Base-by-base conservation (phyloP, 163 green algal genomes). In the Chloromonas sp. region DNA sequence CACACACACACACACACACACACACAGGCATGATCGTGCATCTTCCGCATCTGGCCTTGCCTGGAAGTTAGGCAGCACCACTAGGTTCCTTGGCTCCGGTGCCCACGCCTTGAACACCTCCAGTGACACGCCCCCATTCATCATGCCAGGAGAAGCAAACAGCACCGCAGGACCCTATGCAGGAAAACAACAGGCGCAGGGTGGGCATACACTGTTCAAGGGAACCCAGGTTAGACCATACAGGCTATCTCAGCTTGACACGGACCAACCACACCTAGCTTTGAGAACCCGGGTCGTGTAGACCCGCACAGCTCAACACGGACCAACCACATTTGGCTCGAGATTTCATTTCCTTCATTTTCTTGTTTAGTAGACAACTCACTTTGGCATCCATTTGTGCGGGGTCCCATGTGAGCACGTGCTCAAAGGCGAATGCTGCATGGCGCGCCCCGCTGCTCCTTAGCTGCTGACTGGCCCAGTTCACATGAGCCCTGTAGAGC, bases 131-230 rank as follows among this genome's bases (percentile, higher is more conserved):
- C 94, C 94, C 1, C 90, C 93, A n/a, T 92, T 87, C 82, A 96
- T 86, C 92, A 95, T 96, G 85, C 92, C 94, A 1, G 94, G 93
- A 1, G 93, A 93, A 57, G 93, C 94, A 89, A 96, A 96, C 81
- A 96, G 91, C 62, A 96, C 92, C 71, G 88, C 92, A 0, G 93
- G 89, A 0, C 92, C 89, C 80, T 89, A 81, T 58, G 66, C 36
- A 36, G 36, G 36, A 36, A 36, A 36, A 36, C 36, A 36, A 36
- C 36, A 36, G 36, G 36, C 36, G 36, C 36, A 36, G 36, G 36
- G 36, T 36, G 36, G 36, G 36, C 36, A 36, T 36, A 36, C 36
- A 36, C 36, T 36, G 36, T 36, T 36, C 36, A 36, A 36, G 36
- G 36, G 36, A 36, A 36, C 36, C 36, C 36, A 36, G 36, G 36